Conservation (phyloP, 1,139 yeast genomes). For the Suhomyces terraborum region DNA sequence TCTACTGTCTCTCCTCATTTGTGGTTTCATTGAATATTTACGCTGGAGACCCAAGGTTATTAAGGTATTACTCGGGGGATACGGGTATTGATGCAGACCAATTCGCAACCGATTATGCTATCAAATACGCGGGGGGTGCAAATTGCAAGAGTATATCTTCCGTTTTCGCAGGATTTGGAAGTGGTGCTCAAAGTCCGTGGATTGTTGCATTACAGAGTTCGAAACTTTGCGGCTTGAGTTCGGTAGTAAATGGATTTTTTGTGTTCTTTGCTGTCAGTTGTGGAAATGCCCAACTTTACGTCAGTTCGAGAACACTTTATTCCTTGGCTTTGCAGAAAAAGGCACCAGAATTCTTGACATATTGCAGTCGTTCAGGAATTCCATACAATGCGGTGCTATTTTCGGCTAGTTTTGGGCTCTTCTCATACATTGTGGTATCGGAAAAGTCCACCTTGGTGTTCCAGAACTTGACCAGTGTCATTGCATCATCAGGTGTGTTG, state of each 20-base stretch:
- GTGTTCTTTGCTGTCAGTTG: slow-evolving; percentile 77
- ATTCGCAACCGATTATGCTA: slow-evolving; percentile 33
- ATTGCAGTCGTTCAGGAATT: slow-evolving; percentile 65
- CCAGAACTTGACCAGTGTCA: slow-evolving; percentile 61
- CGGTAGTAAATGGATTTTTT: slow-evolving; percentile 65
- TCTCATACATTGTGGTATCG: slow-evolving; percentile 62
- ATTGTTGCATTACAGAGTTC: slow-evolving; percentile 74
- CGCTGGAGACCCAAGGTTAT: slow-evolving; percentile 72
- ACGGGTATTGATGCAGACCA: slow-evolving; percentile 32
- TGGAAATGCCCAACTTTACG: slow-evolving; percentile 76
- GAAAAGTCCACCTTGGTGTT: slow-evolving; percentile 65
- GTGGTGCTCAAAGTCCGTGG: slow-evolving; percentile 77
- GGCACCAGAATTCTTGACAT: slow-evolving; percentile 62
- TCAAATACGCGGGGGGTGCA: slow-evolving; percentile 43
- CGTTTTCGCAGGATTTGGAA: slow-evolving; percentile 51
- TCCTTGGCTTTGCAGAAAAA: slow-evolving; percentile 72
- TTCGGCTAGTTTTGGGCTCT: slow-evolving; percentile 59
- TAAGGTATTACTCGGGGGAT: slow-evolving; percentile 50
- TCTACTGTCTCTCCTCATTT: slow-evolving; percentile 72
- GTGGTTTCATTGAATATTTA: slow-evolving; percentile 70
- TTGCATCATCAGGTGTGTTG: slow-evolving; percentile 69
- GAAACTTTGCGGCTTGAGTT: slow-evolving; percentile 62
- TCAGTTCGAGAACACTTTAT: slow-evolving; percentile 75
- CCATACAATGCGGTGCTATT: slow-evolving; percentile 71
- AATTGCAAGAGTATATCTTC: slow-evolving; percentile 37